Conservation (phyloP, 495 filamentous ascomycete genomes). For the Ramalina intermedia region DNA sequence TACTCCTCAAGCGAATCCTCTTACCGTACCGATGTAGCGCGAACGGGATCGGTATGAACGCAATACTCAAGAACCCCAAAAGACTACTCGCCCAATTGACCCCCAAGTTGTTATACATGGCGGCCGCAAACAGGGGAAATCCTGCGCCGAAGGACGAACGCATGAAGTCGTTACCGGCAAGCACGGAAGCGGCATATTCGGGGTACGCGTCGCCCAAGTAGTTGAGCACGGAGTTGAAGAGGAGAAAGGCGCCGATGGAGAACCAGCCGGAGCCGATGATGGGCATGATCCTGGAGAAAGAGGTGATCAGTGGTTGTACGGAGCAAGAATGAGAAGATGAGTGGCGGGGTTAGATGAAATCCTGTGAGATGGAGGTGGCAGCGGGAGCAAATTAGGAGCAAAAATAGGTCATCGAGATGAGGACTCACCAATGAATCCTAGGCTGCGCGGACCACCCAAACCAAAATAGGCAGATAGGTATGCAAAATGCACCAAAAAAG, state of each 20-base stretch:
- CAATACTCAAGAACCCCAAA: constrained; percentile 39
- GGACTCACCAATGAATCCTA: constrained; percentile 26
- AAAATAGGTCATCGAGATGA: background rate
- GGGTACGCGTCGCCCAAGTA: constrained; percentile 27
- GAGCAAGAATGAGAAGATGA: background rate
- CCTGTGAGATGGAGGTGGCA: background rate
- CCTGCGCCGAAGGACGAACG: constrained; percentile 32
- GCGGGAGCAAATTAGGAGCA: too few species aligned
- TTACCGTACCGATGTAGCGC: constrained; percentile 24
- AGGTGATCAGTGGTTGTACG: too few species aligned
- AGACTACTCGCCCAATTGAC: constrained; percentile 47
- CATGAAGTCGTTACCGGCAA: constrained; percentile 38
- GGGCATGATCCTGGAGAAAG: constrained; percentile 25
- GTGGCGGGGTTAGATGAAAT: background rate
- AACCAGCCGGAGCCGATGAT: constrained; percentile 40
- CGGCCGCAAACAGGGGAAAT: constrained; percentile 35
- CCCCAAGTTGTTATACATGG: constrained; percentile 45
- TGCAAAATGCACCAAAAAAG: constrained; percentile 22
- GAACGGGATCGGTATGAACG: constrained; percentile 28
- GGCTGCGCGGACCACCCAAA: constrained; percentile 38
- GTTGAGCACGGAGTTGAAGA: constrained; percentile 39
- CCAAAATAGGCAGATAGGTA: constrained; percentile 44
- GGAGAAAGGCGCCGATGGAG: constrained; percentile 34
- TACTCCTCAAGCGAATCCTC: constrained; percentile 18
- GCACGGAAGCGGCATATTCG: constrained; percentile 30